These are phyloP conservation scores for Pestalotiopsis sp. DNA, from an alignment of 2,329 filamentous ascomycete species.

Conservation along the genomic window DNA sequence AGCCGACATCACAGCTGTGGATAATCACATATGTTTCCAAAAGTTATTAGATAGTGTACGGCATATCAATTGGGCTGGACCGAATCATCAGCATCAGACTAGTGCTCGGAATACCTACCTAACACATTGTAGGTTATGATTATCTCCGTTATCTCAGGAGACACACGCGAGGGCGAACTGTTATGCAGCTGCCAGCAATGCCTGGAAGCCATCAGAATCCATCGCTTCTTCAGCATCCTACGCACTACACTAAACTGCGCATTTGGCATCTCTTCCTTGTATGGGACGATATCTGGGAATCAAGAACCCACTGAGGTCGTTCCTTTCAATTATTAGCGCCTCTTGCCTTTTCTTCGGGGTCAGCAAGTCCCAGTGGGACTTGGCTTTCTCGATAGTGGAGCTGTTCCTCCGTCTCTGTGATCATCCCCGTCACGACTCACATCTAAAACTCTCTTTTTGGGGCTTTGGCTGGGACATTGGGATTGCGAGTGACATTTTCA, in stretches of 20 bases:
- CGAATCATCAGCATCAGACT: not conserved
- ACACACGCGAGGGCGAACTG: not conserved
- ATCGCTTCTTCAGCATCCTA: not conserved
- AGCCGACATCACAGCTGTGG: no score
- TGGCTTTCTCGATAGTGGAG: not conserved
- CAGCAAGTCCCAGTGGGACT: not conserved
- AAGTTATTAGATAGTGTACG: no score
- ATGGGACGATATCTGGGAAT: not conserved
- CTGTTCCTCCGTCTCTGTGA: not conserved
- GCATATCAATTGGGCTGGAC: not conserved
- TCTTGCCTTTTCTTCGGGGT: slow-evolving; percentile 1
- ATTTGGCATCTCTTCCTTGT: not conserved
- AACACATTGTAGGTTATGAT: not conserved
- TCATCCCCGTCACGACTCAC: not conserved
- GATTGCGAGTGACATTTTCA: not conserved
- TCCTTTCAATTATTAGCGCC: not conserved
- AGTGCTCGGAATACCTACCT: not conserved
- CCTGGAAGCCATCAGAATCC: not conserved
- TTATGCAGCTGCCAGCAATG: not conserved
- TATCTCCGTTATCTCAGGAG: not conserved
- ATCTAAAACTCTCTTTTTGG: not conserved
- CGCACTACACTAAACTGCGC: not conserved
- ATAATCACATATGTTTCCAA: no score
- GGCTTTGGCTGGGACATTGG: not conserved
- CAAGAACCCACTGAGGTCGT: not conserved